phyloP scores from a whole-genome alignment of 2,329 filamentous ascomycete species.

The Xylariales sp. region DNA sequence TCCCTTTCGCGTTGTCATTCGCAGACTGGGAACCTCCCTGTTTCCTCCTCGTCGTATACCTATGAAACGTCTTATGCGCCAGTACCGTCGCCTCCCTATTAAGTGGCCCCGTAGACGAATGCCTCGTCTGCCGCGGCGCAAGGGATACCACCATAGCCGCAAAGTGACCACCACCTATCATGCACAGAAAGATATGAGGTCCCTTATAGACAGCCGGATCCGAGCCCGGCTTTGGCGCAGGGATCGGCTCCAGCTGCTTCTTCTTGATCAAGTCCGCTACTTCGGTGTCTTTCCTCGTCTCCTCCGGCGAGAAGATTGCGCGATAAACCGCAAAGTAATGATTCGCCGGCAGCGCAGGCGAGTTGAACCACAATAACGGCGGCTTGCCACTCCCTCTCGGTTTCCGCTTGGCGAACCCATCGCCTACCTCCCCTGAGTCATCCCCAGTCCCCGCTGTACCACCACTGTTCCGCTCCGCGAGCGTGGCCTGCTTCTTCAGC shows the following conservation, averaged over 20 bases:
- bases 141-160: conserved; percentile 93
- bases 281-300: conserved; percentile 59
- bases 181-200: conserved; percentile 91
- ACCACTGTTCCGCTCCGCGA: conserved; percentile 46
- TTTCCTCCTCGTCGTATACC: conserved; percentile 93
- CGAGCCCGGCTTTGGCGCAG: conserved; percentile 47
- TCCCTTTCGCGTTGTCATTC: conserved; percentile 90
- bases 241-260: conserved; percentile 70
- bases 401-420: conserved; percentile 39
- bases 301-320: conserved; percentile 68
- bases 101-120: conserved; percentile 60
- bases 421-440: conserved; percentile 43
- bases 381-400: conserved; percentile 58
- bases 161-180: conserved; percentile 98
- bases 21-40: conserved; percentile 94
- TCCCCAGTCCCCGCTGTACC: conserved; percentile 48
- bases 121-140: conserved; percentile 71
- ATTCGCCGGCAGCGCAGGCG: conserved; percentile 68
- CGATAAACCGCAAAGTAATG: conserved; percentile 82
- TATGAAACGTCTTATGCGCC: conserved; percentile 95
- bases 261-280: conserved; percentile 65
- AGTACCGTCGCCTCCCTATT: conserved; percentile 83
- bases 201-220: conserved; percentile 58
- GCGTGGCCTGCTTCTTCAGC: conserved; percentile 75
- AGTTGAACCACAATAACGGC: conserved; percentile 82